phyloP scores from a whole-genome alignment of 306 rosid genomes.

The Ormosia emarginata region DNA sequence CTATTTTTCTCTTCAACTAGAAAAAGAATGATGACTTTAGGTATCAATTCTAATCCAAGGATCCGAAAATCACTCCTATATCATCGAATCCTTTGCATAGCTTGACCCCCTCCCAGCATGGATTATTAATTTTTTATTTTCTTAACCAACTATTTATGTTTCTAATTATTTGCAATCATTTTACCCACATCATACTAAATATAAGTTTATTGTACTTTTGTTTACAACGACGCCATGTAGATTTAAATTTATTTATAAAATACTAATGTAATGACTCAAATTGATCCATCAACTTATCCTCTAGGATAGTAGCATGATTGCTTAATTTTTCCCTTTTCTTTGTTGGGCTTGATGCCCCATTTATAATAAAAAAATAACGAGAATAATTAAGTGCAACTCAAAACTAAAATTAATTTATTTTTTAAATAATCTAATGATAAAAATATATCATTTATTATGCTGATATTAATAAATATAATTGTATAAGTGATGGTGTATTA shows the following conservation, averaged over 20 bases:
- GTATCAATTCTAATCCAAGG: neutral
- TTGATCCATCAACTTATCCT: neutral
- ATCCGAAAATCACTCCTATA: conserved; percentile 32
- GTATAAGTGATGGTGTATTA: no score
- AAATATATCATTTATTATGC: no score
- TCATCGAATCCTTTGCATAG: neutral
- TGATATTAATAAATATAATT: no score
- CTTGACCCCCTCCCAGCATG: neutral
- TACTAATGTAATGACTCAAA: neutral
- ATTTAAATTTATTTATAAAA: neutral
- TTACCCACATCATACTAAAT: neutral
- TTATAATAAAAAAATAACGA: no score
- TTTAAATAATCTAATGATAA: no score
- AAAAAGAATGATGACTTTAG: neutral
- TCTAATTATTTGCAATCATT: conserved; percentile 19
- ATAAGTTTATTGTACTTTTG: neutral
- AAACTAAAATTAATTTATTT: no score
- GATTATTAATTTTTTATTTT: neutral
- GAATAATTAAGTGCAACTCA: no score
- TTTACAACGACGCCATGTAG: neutral
- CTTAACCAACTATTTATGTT: neutral
- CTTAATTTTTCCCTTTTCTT: no score
- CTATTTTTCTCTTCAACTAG: neutral
- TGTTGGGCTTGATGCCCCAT: neutral
- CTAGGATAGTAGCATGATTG: neutral